Evolutionary conservation across 2,329 filamentous ascomycete genomes (phyloP), one percentile per base, ranked within the genome.

Genomic region (Penicillium frequentans): DNA sequence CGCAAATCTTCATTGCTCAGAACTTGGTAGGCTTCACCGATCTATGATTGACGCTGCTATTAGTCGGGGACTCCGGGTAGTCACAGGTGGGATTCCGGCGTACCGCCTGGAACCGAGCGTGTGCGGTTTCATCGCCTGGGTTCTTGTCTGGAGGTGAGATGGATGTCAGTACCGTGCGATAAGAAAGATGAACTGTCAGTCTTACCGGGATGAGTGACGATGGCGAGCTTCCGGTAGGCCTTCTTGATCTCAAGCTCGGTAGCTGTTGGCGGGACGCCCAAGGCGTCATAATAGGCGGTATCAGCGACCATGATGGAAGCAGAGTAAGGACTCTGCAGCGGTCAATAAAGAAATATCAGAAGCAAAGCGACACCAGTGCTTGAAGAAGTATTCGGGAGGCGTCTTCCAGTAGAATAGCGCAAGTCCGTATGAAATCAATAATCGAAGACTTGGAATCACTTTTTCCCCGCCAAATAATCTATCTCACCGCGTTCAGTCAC

Each of bases 171-270:
- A 8, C 16, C n/a, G 16, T 21, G 13, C 19, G 4, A 16, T 31
- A 21, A 26, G 19, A 37, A 21, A 3, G 3, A 7, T 35, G 42
- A 11, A 16, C 3, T 16, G 13, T 27, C 3, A 27, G 39, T 45
- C 79, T 66, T 79, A 90, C 89, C 90, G 63, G 91, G 91, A 75
- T 97, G 93, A 70, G 96, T 91, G 66, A 93, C 86, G 75, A 98
- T 97, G 66, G 95, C 95, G 66, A 95, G 84, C 79, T 93, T 97
- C 73, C 93, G 87, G 78, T 97, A 97, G 27, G 93, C 93, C 80
- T 96, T 96, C 77, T 97, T 97, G 78, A 97, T 97, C 74, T 97
- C 92, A 50, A 96, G 84, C 74, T 93, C 90, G 39, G 90, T 89
- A 29, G 93, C 93, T 55, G 89, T 91, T 64, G 91, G 88, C 78